Evolutionary conservation across 1,139 yeast species (phyloP).

Genomic region (Hanseniaspora gamundiae): DNA sequence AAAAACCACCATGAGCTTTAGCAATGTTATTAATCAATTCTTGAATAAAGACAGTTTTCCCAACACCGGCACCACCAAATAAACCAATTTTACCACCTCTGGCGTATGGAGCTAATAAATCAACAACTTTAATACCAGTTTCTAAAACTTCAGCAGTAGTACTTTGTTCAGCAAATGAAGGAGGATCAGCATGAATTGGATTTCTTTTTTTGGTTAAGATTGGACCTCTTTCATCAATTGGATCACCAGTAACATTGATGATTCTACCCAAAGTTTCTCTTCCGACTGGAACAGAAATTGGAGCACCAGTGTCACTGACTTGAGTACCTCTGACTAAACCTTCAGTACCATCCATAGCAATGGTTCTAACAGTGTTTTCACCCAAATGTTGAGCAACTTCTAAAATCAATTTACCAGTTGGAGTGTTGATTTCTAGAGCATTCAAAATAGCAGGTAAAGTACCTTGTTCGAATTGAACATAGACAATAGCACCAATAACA

Average conservation of each 20-base stretch:
- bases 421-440: conserved; percentile 78
- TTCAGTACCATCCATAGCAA: conserved; percentile 99
- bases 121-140: conserved; percentile 99
- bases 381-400: conserved; percentile 99
- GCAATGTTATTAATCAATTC: conserved; percentile 99
- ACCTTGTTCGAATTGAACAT: conserved; percentile 97
- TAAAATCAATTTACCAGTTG: conserved; percentile 65
- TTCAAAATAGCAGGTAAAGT: conserved; percentile 94
- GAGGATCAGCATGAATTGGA: conserved; percentile 99
- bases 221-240: conserved; percentile 99
- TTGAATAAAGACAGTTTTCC: conserved; percentile 99
- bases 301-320: conserved; percentile 93
- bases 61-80: conserved; percentile 99
- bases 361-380: conserved; percentile 99
- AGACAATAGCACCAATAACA: conserved; percentile 99
- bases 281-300: conserved; percentile 98
- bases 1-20: conserved; percentile 99
- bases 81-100: conserved; percentile 99
- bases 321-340: conserved; percentile 97
- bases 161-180: conserved; percentile 90
- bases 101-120: conserved; percentile 97
- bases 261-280: conserved; percentile 98
- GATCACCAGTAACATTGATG: conserved; percentile 97
- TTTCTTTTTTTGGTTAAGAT: conserved; percentile 81
- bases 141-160: conserved; percentile 96